Conservation (phyloP, 2,329 filamentous ascomycete species). For the Fusarium gaditjirri region DNA sequence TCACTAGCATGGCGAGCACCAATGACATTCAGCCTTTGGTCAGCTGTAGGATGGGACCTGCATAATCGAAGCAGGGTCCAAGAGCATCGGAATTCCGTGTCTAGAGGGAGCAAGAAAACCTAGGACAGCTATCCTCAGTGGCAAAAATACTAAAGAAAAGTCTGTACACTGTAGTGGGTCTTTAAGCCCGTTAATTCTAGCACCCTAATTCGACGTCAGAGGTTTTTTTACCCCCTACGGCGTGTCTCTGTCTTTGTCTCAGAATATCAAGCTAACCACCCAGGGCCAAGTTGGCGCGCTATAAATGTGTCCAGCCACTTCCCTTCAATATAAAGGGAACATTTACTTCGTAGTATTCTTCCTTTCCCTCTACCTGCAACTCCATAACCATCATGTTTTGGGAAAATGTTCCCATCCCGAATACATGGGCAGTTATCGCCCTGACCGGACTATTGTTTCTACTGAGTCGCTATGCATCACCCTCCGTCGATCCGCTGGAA, state of each 20-base stretch:
- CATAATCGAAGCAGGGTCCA: neutral
- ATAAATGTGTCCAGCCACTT: neutral
- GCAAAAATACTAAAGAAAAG: no score
- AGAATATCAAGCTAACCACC: neutral
- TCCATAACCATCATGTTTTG: neutral
- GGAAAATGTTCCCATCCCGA: neutral
- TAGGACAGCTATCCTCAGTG: no score
- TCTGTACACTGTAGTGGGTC: no score
- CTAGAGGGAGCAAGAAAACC: no score
- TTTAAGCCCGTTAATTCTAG: no score
- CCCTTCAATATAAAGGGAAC: neutral
- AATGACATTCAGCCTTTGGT: neutral
- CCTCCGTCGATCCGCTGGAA: conserved; percentile 15
- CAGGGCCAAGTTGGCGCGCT: neutral
- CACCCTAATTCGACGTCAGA: no score
- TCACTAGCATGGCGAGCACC: no score
- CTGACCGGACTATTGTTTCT: neutral
- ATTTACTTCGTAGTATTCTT: accelerated
- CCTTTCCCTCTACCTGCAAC: neutral
- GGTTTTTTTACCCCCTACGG: no score
- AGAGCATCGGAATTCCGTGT: neutral
- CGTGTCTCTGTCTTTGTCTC: neutral
- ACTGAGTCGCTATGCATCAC: neutral
- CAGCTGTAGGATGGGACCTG: neutral
- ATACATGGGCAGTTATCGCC: neutral